Percentiles rank a stretch among this genome's conserved stretches.
Evolutionary conservation across 1,139 yeast species (phyloP).

Genomic region (Candida dubliniensis): DNA sequence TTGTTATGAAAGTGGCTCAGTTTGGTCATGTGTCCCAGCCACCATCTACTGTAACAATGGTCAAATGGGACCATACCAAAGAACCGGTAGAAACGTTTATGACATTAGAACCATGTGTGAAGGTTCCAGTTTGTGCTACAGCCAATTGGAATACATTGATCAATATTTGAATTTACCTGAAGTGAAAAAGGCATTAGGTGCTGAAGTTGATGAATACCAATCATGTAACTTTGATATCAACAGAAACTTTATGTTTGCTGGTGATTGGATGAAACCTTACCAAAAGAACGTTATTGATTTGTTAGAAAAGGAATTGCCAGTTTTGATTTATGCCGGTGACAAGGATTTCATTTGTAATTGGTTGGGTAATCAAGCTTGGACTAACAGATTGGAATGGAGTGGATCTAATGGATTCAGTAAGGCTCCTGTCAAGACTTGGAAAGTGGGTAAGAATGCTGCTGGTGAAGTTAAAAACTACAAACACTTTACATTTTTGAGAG

Average conservation of each 20-base stretch:
- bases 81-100: conserved; percentile 89
- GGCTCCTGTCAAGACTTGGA: conserved; percentile 43
- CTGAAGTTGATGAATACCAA: conserved; percentile 80
- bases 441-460: conserved; percentile 37
- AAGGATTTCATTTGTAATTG: conserved; percentile 85
- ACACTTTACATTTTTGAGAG: conserved; percentile 48
- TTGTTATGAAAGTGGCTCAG: conserved; percentile 77
- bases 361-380: conserved; percentile 87
- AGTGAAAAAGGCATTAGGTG: conserved; percentile 78
- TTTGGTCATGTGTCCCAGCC: conserved; percentile 94
- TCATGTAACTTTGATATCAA: conserved; percentile 85
- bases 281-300: conserved; percentile 62
- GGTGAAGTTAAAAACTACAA: conserved; percentile 50
- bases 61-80: conserved; percentile 82
- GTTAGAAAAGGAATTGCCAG: conserved; percentile 62
- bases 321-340: conserved; percentile 80
- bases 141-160: conserved; percentile 31
- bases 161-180: conserved; percentile 37
- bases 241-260: conserved; percentile 80
- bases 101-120: conserved; percentile 89
- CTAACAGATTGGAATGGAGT: conserved; percentile 66
- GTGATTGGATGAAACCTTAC: conserved; percentile 93
- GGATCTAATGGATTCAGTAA: conserved; percentile 51
- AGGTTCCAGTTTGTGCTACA: conserved; percentile 74
- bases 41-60: conserved; percentile 87